Conservation (phyloP, 192 early-diverging fungal genomes). For the Bifiguratus adelaidae region DNA sequence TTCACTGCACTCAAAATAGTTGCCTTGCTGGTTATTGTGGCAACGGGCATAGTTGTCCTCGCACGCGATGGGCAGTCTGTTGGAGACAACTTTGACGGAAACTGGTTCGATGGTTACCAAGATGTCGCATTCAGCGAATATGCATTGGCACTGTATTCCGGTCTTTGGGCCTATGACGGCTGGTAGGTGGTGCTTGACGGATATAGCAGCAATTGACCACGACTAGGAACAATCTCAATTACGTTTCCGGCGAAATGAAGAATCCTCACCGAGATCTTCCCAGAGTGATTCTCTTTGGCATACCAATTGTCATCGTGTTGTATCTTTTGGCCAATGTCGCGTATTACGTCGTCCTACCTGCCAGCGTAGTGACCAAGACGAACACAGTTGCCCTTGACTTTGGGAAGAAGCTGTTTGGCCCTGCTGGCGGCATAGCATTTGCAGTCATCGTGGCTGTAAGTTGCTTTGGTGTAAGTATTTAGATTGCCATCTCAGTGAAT, state of each 20-base stretch:
- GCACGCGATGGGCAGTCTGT: conserved; percentile 32
- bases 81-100: conserved; percentile 43
- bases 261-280: conserved; percentile 70
- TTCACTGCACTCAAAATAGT: conserved; percentile 66
- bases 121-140: conserved; percentile 48
- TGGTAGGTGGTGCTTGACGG: conserved; percentile 23
- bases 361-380: conserved; percentile 51
- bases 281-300: conserved; percentile 64
- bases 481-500: background rate
- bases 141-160: conserved; percentile 64
- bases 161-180: conserved; percentile 50
- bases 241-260: conserved; percentile 78
- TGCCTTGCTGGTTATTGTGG: conserved; percentile 51
- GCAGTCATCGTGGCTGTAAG: conserved; percentile 58
- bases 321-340: conserved; percentile 78
- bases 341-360: conserved; percentile 68
- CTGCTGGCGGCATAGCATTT: conserved; percentile 53
- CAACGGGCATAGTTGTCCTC: conserved; percentile 55
- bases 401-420: conserved; percentile 60
- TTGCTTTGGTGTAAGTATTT: conserved; percentile 46
- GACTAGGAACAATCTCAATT: conserved; percentile 67
- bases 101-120: conserved; percentile 42
- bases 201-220: conserved; percentile 20
- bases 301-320: conserved; percentile 56
- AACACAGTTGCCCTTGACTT: conserved; percentile 62